Conservation (phyloP, 2,329 filamentous ascomycete species). For the Aureobasidium pullulans region DNA sequence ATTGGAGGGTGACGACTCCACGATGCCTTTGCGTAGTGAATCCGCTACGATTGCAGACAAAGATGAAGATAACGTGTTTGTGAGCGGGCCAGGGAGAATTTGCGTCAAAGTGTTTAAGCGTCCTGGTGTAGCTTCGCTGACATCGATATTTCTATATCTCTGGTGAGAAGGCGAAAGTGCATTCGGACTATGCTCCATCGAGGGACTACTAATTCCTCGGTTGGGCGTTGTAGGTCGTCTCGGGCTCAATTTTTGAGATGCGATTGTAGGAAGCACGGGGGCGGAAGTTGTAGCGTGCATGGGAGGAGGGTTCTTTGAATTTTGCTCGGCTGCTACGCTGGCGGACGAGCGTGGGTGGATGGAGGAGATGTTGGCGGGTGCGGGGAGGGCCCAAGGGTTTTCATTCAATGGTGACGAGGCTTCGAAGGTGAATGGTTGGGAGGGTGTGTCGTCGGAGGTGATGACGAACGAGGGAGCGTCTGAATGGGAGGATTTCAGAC, state of each 20-base stretch:
- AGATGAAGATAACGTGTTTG: conserved; percentile 53
- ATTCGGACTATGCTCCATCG: conserved; percentile 11
- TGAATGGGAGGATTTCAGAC: conserved; percentile 13
- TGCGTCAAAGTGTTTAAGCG: conserved; percentile 34
- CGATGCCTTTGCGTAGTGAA: conserved; percentile 51
- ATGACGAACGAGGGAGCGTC: conserved; percentile 20
- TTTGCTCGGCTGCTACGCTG: conserved; percentile 18
- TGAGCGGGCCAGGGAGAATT: conserved; percentile 52
- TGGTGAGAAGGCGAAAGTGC: conserved; percentile 11
- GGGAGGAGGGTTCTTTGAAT: conserved; percentile 19
- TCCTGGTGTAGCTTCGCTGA: conserved; percentile 29
- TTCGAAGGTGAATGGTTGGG: conserved; percentile 11
- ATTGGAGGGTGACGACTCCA: conserved; percentile 17
- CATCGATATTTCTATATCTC: conserved; percentile 19
- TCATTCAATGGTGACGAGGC: not conserved
- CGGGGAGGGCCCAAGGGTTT: conserved; percentile 9
- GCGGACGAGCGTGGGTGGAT: conserved; percentile 23
- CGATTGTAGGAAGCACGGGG: conserved; percentile 23
- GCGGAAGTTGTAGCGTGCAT: conserved; percentile 32
- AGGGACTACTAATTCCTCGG: conserved; percentile 20
- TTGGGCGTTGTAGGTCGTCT: conserved; percentile 18
- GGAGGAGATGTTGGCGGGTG: conserved; percentile 23
- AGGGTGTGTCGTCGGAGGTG: conserved; percentile 15
- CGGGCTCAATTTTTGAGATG: conserved; percentile 13
- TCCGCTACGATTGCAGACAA: conserved; percentile 59